Evolutionary conservation across 2,329 filamentous ascomycete genomes (phyloP).

Genomic region (Microdochium trichocladiopsis): DNA sequence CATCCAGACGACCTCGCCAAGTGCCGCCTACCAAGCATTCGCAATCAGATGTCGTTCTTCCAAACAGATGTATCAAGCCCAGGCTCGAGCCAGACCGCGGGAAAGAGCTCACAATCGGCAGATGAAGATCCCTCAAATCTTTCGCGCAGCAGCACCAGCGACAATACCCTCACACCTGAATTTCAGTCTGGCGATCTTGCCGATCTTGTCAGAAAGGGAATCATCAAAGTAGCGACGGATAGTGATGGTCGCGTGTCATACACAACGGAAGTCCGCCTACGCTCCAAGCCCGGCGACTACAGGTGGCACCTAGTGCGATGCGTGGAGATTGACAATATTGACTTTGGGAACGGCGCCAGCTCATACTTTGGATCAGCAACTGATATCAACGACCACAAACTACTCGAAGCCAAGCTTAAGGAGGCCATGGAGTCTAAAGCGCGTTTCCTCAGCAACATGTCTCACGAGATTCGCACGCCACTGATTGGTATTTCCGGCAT

Average conservation of each 20-base stretch:
- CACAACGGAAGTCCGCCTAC: conserved; percentile 79
- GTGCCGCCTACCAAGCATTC: conserved; percentile 57
- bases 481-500: conserved; percentile 94
- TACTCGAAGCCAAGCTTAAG: conserved; percentile 86
- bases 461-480: conserved; percentile 91
- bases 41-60: background rate
- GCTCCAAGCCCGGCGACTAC: conserved; percentile 81
- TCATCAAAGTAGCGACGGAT: conserved; percentile 76
- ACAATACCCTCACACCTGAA: conserved; percentile 33
- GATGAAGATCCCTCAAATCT: conserved; percentile 19
- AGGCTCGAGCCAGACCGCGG: conserved; percentile 5
- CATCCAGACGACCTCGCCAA: conserved; percentile 88
- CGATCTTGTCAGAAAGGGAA: conserved; percentile 67
- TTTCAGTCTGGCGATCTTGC: conserved; percentile 38
- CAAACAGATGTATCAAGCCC: background rate
- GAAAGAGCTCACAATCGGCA: background rate
- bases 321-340: conserved; percentile 76
- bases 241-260: conserved; percentile 82
- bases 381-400: conserved; percentile 95
- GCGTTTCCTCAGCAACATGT: conserved; percentile 97
- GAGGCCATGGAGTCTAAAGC: conserved; percentile 98
- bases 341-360: conserved; percentile 69
- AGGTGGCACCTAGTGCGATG: conserved; percentile 92
- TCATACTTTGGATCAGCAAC: conserved; percentile 97
- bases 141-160: conserved; percentile 36